These are phyloP conservation scores for Balamuthia mandrillaris DNA, from an alignment of 208 protist genomes.

Conservation along the genomic window DNA sequence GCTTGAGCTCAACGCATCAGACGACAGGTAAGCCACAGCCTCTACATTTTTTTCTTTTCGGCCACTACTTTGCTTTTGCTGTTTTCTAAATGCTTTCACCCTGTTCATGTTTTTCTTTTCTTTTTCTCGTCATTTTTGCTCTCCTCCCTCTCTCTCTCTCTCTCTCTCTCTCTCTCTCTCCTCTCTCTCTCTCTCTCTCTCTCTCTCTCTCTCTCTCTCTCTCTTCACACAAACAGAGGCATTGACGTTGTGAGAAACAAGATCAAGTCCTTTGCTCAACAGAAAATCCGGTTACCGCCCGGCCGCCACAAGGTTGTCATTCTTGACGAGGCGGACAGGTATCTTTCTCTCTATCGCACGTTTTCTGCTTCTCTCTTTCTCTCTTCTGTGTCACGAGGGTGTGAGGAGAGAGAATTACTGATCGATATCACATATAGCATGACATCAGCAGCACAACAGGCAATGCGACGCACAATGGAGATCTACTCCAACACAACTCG, in stretches of 20 bases:
- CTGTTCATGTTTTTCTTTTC: background rate
- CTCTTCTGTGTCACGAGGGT: conserved; percentile 40
- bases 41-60: background rate
- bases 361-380: conserved; percentile 53
- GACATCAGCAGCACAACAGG: conserved; percentile 96
- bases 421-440: conserved; percentile 78
- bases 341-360: conserved; percentile 37
- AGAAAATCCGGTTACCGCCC: conserved; percentile 66
- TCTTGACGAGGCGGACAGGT: conserved; percentile 96
- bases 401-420: too few species aligned
- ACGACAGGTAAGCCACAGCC: conserved; percentile 74
- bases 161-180: background rate
- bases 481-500: conserved; percentile 92
- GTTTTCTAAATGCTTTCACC: background rate
- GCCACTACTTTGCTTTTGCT: background rate
- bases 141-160: too few species aligned
- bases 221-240: too few species aligned
- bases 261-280: conserved; percentile 95
- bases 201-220: too few species aligned
- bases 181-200: background rate
- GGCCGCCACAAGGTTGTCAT: conserved; percentile 95
- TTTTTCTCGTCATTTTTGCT: too few species aligned
- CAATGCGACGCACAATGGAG: conserved; percentile 97
- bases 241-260: conserved; percentile 96
- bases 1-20: conserved; percentile 98